A percentile compares a stretch with the other conserved stretches of the same genome.
Evolutionary conservation across 768 basidiomycete species (phyloP).

Genomic region (Sistotremastrum niveocremeum): DNA sequence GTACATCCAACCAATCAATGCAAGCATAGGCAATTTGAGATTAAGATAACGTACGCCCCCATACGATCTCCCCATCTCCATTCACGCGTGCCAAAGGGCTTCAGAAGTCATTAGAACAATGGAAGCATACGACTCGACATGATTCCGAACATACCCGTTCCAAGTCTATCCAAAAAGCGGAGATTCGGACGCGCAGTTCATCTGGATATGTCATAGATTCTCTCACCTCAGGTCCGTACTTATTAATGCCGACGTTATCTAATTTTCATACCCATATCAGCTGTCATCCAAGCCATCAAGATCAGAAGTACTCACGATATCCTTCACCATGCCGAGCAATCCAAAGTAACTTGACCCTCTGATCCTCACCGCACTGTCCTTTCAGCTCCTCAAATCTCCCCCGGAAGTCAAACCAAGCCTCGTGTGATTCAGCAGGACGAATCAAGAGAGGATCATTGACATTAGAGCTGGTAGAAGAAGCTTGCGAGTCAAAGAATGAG

Average conservation of each 20-base stretch:
- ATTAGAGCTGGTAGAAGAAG: neutral
- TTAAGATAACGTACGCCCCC: conserved; percentile 47
- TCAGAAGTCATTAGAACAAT: neutral
- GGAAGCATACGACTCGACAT: neutral
- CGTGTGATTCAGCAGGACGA: conserved; percentile 44
- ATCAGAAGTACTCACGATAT: conserved; percentile 34
- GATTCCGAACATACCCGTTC: conserved; percentile 33
- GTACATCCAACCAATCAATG: neutral
- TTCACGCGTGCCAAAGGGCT: conserved; percentile 53
- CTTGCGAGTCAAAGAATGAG: no score
- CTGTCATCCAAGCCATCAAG: neutral
- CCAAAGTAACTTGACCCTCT: conserved; percentile 49
- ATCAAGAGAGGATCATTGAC: conserved; percentile 37
- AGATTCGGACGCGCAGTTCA: neutral
- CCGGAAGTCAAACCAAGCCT: conserved; percentile 38
- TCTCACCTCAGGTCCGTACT: conserved; percentile 37
- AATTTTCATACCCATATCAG: neutral
- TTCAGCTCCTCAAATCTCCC: conserved; percentile 35
- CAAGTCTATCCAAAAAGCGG: conserved; percentile 27
- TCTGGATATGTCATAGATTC: neutral
- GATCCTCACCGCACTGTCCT: conserved; percentile 19
- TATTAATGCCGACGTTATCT: conserved; percentile 56
- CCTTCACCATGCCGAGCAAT: conserved; percentile 64
- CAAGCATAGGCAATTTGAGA: neutral
- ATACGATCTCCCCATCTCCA: conserved; percentile 50